Evolutionary conservation across 164 flowering plant species (phyloP).

Genomic region (Tetrastigma voinierianum): DNA sequence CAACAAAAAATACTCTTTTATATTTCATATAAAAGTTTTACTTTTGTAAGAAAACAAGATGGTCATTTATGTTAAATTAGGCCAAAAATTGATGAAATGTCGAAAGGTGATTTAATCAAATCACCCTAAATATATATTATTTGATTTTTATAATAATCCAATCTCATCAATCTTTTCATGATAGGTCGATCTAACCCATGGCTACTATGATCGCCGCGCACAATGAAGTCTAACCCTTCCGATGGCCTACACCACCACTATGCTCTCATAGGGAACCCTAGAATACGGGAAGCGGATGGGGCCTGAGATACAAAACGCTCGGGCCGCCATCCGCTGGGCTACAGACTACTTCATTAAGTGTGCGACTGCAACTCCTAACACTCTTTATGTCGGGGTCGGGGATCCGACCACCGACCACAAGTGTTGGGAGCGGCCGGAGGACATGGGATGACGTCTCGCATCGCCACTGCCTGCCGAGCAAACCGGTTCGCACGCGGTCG

Average conservation of each 20-base stretch:
- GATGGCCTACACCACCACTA: constrained; percentile 91
- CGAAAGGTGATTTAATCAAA: too few relatives aligned
- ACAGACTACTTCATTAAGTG: constrained; percentile 88
- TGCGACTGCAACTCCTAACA: constrained; percentile 54
- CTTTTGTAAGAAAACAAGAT: too few relatives aligned
- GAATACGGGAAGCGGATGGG: constrained; percentile 70
- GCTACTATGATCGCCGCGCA: too few relatives aligned
- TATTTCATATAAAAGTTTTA: too few relatives aligned
- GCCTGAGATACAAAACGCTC: constrained; percentile 32
- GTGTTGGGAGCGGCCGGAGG: constrained; percentile 95
- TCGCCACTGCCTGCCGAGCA: too few relatives aligned
- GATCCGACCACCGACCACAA: constrained; percentile 86
- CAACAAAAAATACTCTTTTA: too few relatives aligned
- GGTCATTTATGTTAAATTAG: too few relatives aligned
- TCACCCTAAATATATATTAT: too few relatives aligned
- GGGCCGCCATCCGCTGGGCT: constrained; percentile 78
- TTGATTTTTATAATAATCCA: too few relatives aligned
- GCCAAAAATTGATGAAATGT: too few relatives aligned
- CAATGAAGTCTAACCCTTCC: constrained; percentile 92
- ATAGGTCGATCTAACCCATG: constrained; percentile 78
- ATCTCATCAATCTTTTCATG: neutral
- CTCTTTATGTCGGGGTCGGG: constrained; percentile 82
- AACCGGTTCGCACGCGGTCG: constrained; percentile 72
- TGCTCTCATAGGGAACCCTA: constrained; percentile 90
- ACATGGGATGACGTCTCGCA: too few relatives aligned